These are phyloP conservation scores for Physaria fendleri DNA, from an alignment of 345 rosid species.

Conservation along the genomic window DNA sequence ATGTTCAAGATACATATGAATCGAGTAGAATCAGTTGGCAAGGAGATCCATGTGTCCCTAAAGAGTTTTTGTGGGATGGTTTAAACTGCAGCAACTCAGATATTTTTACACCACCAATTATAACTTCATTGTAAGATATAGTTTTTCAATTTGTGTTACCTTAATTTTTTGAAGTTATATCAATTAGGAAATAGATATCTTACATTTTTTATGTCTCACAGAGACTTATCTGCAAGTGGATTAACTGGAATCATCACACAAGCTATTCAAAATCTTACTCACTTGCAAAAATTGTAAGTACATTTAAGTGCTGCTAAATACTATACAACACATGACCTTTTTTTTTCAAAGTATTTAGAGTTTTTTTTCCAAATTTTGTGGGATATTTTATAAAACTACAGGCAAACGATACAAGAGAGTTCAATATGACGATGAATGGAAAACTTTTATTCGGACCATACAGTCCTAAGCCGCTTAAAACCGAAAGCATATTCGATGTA, in stretches of 20 bases:
- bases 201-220: not conserved
- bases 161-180: not conserved
- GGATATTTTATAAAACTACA: no score
- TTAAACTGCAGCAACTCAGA: slow-evolving; percentile 35
- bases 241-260: slow-evolving; percentile 29
- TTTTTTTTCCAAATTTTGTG: no score
- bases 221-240: slow-evolving; percentile 38
- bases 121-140: slow-evolving; percentile 26
- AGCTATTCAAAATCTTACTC: slow-evolving; percentile 28
- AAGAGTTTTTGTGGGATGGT: slow-evolving; percentile 41
- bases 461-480: slow-evolving; percentile 21
- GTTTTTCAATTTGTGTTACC: not conserved
- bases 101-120: slow-evolving; percentile 7
- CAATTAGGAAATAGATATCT: not conserved
- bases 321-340: no score
- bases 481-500: slow-evolving; percentile 10
- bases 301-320: no score
- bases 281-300: slow-evolving; percentile 37
- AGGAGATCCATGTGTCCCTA: slow-evolving; percentile 63
- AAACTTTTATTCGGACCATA: slow-evolving; percentile 28
- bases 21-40: slow-evolving; percentile 43
- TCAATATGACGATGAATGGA: slow-evolving; percentile 38
- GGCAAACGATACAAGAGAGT: slow-evolving; percentile 37
- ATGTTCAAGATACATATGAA: slow-evolving; percentile 28
- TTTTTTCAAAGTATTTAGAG: no score